Base-by-base conservation (phyloP, 495 filamentous ascomycete genomes). In the Aspergillus campestris region DNA sequence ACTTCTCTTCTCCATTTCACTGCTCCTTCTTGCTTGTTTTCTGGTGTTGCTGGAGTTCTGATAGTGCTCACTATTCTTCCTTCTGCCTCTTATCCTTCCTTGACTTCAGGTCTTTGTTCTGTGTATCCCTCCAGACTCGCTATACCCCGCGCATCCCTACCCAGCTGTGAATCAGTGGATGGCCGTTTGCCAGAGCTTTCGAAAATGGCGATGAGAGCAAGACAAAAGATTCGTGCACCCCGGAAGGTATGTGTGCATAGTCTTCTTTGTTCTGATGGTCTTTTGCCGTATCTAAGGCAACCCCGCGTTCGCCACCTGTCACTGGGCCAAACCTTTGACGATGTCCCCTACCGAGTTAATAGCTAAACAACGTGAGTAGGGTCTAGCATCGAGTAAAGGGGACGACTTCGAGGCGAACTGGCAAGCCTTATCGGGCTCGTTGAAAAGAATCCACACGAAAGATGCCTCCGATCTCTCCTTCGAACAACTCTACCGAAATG, bases 401-500 rank as follows among this genome's bases (percentile, higher is more conserved):
- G 72, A 86, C 31, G 86, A 90, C 50, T 92, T 94, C 60, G 84
- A 92, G n/a, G 69, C 71, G 0, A 83, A 81, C 41, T 99, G 94
- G 94, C 66, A 69, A 0, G 74, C 79, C 8, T 75, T 99, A 2
- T 71, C 78, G 1, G 71, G 78, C 5, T 87, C 92, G 7, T 72
- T 97, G 18, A 71, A 61, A 41, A 85, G 94, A 56, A 97, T 99
- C 33, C 88, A 97, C 63, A 87, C 78, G 12, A 91, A 94, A 61
- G 90, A 96, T 61, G 89, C 88, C 43, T 94, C 89, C 8, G 65
- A 73, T 3, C 76, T 99, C 3, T 95, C 91, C 1, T 99, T 95
- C 66, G 94, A 99, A 65, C 83, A 91, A 47, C 78, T 97, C 0
- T 99, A 99, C 66, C 87, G 94, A 32, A 87, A 86, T 39, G 87